These are phyloP conservation scores for Radiomyces spectabilis DNA, from an alignment of 192 early-diverging fungal species.

Conservation along the genomic window DNA sequence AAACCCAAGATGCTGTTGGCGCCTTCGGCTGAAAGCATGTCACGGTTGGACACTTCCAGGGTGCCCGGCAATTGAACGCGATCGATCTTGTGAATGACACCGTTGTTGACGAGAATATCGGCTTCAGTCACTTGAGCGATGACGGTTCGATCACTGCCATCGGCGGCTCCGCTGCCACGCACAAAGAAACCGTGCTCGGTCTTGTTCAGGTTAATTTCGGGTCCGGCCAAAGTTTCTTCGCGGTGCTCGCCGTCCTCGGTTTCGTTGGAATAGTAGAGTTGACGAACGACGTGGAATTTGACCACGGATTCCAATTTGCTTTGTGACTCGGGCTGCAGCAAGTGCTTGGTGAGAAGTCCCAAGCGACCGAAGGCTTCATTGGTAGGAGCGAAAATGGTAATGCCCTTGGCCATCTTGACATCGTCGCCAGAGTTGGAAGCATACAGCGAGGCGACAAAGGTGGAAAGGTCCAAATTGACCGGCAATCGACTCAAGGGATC, in stretches of 20 bases:
- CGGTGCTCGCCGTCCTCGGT: slow-evolving; percentile 24
- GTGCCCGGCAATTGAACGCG: slow-evolving; percentile 34
- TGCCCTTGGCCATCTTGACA: slow-evolving; percentile 37
- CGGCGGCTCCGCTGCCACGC: slow-evolving; percentile 8
- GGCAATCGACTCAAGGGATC: slow-evolving; percentile 38
- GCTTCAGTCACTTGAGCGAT: slow-evolving; percentile 13
- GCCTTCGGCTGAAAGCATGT: slow-evolving; percentile 33
- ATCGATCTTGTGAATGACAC: slow-evolving; percentile 41
- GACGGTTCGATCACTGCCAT: slow-evolving; percentile 12
- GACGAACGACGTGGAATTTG: slow-evolving; percentile 42
- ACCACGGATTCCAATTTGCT: slow-evolving; percentile 40
- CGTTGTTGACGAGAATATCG: slow-evolving; percentile 35
- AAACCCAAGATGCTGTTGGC: slow-evolving; percentile 30
- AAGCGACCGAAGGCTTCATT: slow-evolving; percentile 47
- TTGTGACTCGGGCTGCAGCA: slow-evolving; percentile 12
- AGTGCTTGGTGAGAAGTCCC: slow-evolving; percentile 50
- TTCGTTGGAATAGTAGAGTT: slow-evolving; percentile 30
- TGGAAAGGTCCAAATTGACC: slow-evolving; percentile 40
- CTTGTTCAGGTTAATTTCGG: slow-evolving; percentile 34
- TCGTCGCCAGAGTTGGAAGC: slow-evolving; percentile 37
- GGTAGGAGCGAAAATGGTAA: slow-evolving; percentile 65
- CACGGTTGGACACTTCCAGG: slow-evolving; percentile 31
- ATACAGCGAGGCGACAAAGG: slow-evolving; percentile 45
- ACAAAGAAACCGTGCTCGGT: slow-evolving; percentile 12
- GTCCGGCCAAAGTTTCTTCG: slow-evolving; percentile 30